Conservation (phyloP, 1,284 basidiomycete species). For the Volvariella volvacea region DNA sequence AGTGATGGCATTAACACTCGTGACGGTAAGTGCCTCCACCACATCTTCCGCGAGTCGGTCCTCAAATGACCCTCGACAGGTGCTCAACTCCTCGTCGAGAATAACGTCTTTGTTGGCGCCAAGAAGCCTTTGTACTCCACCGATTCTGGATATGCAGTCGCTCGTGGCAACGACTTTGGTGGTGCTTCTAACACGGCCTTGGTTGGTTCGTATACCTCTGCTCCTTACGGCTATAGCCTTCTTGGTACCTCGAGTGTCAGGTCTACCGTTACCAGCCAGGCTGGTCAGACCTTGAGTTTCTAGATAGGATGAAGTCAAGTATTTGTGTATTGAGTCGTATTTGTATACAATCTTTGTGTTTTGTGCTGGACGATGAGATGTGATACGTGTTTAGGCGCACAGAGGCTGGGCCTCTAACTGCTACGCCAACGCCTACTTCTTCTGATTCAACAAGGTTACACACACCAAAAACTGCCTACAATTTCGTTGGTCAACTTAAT, state of each 20-base stretch:
- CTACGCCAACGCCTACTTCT: no score
- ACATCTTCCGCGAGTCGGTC: no score
- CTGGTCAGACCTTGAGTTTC: constrained; percentile 33
- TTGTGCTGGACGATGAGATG: no score
- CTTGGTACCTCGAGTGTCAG: constrained; percentile 21
- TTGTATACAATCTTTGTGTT: no score
- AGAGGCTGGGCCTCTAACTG: no score
- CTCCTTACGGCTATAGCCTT: constrained; percentile 31
- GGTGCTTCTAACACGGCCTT: constrained; percentile 27
- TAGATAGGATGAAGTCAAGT: constrained; percentile 12
- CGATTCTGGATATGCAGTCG: constrained; percentile 35
- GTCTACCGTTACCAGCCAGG: constrained; percentile 22
- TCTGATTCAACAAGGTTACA: no score
- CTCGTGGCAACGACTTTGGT: constrained; percentile 23
- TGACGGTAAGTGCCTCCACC: constrained; percentile 23
- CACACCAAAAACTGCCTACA: no score
- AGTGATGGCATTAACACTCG: constrained; percentile 45
- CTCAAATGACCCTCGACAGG: no score
- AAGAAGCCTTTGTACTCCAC: constrained; percentile 35
- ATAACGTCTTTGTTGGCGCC: constrained; percentile 28
- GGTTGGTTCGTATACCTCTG: constrained; percentile 25
- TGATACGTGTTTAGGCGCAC: no score
- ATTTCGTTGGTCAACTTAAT: no score
- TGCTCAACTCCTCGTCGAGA: constrained; percentile 39
- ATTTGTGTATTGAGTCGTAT: no score